These are phyloP conservation scores for Westerdykella ornata DNA, from an alignment of 2,329 filamentous ascomycete species.

Conservation along the genomic window DNA sequence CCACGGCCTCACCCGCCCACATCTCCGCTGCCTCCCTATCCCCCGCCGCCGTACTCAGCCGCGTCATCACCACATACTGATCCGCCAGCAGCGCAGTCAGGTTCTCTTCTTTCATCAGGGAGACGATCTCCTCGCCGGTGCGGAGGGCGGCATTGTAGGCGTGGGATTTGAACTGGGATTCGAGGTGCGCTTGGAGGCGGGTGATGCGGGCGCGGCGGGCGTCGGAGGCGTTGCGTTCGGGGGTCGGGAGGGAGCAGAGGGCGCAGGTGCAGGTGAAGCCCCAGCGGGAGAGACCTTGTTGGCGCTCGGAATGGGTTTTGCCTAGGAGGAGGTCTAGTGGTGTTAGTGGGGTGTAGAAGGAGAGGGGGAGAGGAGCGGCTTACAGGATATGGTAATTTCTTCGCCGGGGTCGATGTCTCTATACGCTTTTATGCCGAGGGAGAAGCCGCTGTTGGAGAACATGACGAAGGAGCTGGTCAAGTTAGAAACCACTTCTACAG, in stretches of 20 bases:
- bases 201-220: conserved; percentile 12
- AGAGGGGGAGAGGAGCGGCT: not conserved
- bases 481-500: not conserved
- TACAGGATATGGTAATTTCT: conserved; percentile 20
- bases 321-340: conserved; percentile 15
- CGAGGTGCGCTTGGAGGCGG: conserved; percentile 5
- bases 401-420: conserved; percentile 17
- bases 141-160: conserved; percentile 8
- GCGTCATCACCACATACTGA: conserved; percentile 14
- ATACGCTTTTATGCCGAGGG: conserved; percentile 19
- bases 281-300: conserved; percentile 12
- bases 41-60: conserved; percentile 9
- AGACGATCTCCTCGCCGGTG: conserved; percentile 8
- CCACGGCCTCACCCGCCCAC: conserved; percentile 6
- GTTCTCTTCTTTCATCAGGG: conserved; percentile 14
- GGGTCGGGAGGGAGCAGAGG: conserved; percentile 8
- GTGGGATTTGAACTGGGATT: conserved; percentile 4
- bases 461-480: conserved; percentile 17
- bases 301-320: conserved; percentile 6
- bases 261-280: conserved; percentile 21
- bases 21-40: conserved; percentile 10
- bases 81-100: conserved; percentile 12
- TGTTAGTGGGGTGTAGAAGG: not conserved
- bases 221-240: conserved; percentile 10
- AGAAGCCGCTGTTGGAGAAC: conserved; percentile 18